These are phyloP conservation scores for Umbelopsis ramanniana DNA, from an alignment of 192 early-diverging fungal genomes.

Conservation along the genomic window DNA sequence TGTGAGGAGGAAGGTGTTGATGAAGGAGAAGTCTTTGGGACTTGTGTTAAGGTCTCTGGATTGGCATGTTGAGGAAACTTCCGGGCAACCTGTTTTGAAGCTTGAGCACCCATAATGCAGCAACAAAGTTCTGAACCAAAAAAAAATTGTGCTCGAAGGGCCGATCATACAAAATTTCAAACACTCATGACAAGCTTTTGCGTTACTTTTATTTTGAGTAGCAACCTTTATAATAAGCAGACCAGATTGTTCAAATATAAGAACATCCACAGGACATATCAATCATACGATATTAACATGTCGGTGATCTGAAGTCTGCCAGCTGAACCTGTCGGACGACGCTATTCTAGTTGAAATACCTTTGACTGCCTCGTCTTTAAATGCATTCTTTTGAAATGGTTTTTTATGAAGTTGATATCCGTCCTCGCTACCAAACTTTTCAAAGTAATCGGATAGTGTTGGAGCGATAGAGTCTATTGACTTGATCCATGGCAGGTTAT, in stretches of 20 bases:
- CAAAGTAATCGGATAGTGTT: neutral
- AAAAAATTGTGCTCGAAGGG: neutral
- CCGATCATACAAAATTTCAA: neutral
- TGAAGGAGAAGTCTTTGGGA: constrained; percentile 27
- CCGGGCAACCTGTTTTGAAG: constrained; percentile 31
- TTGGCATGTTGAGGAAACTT: constrained; percentile 28
- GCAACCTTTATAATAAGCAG: neutral
- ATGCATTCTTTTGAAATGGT: neutral
- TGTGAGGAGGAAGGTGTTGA: neutral
- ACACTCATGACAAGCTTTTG: neutral
- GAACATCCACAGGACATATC: neutral
- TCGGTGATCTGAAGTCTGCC: neutral
- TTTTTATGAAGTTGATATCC: neutral
- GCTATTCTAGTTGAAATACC: neutral
- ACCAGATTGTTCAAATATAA: neutral
- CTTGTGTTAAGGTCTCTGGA: constrained; percentile 20
- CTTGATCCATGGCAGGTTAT: neutral
- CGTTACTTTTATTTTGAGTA: neutral
- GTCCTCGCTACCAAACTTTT: neutral
- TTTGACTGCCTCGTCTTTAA: neutral
- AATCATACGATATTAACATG: no score
- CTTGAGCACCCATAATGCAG: constrained; percentile 23
- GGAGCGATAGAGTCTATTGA: neutral
- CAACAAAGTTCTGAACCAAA: neutral
- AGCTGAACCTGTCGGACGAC: neutral